Conservation (phyloP, 495 filamentous ascomycete species). For the Xylaria telfairii region DNA sequence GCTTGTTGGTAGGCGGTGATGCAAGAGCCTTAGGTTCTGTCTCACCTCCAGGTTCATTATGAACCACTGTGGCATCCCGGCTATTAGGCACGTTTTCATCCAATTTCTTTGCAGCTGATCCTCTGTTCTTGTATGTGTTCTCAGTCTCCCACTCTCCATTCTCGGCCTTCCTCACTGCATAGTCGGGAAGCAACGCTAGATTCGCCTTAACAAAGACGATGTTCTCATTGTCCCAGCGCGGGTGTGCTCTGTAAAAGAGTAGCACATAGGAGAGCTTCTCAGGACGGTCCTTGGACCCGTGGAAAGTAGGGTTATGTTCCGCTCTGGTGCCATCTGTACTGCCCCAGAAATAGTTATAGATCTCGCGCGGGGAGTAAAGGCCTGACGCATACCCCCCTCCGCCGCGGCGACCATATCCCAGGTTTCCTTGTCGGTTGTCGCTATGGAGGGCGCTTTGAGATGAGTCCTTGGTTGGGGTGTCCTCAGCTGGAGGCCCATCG, state of each 20-base stretch:
- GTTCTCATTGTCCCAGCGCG: conserved; percentile 31
- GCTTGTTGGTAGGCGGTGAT: not conserved
- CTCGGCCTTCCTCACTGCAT: conserved; percentile 31
- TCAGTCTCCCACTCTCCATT: conserved; percentile 29
- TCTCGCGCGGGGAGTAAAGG: conserved; percentile 21
- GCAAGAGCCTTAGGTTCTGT: not conserved
- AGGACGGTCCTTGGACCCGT: conserved; percentile 21
- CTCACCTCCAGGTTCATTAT: not conserved
- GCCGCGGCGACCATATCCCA: conserved; percentile 26
- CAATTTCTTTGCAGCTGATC: not conserved
- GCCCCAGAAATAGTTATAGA: conserved; percentile 27
- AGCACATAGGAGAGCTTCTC: conserved; percentile 28
- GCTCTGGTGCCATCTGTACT: not conserved
- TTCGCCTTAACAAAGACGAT: conserved; percentile 37
- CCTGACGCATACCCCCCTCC: conserved; percentile 28
- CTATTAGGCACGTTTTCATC: conserved; percentile 21
- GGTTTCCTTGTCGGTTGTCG: conserved; percentile 30
- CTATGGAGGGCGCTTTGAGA: not conserved
- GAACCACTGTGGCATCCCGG: not conserved
- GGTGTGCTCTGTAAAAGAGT: conserved; percentile 29
- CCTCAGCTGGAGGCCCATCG: not conserved
- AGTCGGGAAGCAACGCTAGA: conserved; percentile 33
- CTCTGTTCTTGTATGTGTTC: not conserved
- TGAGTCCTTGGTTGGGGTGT: not conserved
- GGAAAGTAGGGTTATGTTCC: conserved; percentile 25